These are phyloP conservation scores for Pleomassaria siparia DNA, from an alignment of 2,329 filamentous ascomycete species.

Conservation along the genomic window DNA sequence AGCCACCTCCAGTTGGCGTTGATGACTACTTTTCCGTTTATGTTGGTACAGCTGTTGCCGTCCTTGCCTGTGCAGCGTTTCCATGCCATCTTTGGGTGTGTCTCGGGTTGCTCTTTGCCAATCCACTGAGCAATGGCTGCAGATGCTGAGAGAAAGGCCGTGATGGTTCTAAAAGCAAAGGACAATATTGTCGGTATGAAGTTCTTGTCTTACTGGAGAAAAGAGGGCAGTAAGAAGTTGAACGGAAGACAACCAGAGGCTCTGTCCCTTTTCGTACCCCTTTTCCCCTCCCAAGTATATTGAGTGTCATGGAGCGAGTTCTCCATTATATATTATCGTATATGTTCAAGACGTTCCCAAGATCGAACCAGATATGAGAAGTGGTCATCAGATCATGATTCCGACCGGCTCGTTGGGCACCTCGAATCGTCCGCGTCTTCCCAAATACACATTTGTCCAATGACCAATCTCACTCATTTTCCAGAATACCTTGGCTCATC, in stretches of 20 bases:
- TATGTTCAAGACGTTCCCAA: constrained; percentile 9
- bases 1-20: constrained; percentile 51
- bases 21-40: constrained; percentile 34
- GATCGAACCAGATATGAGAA: constrained; percentile 11
- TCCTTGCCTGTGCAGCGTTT: constrained; percentile 30
- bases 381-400: constrained; percentile 16
- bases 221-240: background rate
- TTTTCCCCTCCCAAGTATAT: background rate
- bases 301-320: constrained; percentile 1
- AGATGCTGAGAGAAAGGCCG: constrained; percentile 27
- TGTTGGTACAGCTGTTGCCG: constrained; percentile 24
- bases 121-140: constrained; percentile 31
- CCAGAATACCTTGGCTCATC: constrained; percentile 10
- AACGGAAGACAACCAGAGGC: constrained; percentile 7
- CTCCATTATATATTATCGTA: constrained; percentile 15
- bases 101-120: constrained; percentile 35
- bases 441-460: constrained; percentile 4
- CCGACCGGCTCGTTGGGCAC: constrained; percentile 19
- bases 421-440: constrained; percentile 17
- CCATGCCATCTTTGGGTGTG: constrained; percentile 34
- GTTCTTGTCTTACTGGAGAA: constrained; percentile 1
- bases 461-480: constrained; percentile 8
- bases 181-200: constrained; percentile 16
- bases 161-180: constrained; percentile 19
- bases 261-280: constrained; percentile 14